These are phyloP conservation scores for Coemansia sp. DNA, from an alignment of 192 early-diverging fungal species.

Conservation along the genomic window DNA sequence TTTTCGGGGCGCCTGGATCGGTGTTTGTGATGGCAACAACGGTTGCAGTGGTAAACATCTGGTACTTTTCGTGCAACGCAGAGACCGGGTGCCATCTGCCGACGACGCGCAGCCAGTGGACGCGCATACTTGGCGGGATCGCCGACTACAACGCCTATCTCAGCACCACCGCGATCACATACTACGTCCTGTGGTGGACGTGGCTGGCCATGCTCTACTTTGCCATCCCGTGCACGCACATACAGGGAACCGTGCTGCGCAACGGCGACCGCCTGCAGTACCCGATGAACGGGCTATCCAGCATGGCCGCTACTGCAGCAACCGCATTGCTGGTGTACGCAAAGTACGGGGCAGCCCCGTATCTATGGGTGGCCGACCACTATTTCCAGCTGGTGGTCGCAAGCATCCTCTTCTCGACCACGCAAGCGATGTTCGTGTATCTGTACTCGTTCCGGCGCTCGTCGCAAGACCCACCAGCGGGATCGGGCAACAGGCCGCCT, in stretches of 20 bases:
- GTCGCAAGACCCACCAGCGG: conserved; percentile 5
- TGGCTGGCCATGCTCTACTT: conserved; percentile 70
- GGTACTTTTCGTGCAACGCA: conserved; percentile 56
- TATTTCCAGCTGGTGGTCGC: conserved; percentile 73
- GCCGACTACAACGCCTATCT: conserved; percentile 57
- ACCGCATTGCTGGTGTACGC: conserved; percentile 46
- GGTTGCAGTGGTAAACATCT: conserved; percentile 43
- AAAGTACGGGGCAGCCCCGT: conserved; percentile 60
- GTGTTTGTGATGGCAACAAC: conserved; percentile 58
- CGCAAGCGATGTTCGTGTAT: conserved; percentile 73
- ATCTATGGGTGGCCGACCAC: conserved; percentile 84
- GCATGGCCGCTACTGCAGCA: conserved; percentile 58
- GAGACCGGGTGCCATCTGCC: conserved; percentile 61
- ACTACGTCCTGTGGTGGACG: conserved; percentile 68
- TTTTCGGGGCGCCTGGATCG: conserved; percentile 70
- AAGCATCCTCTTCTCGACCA: conserved; percentile 66
- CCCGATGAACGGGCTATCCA: conserved; percentile 80
- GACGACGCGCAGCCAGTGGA: conserved; percentile 19
- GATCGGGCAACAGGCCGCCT: conserved; percentile 24
- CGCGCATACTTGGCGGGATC: conserved; percentile 37
- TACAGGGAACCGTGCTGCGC: conserved; percentile 71
- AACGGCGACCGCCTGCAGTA: conserved; percentile 77
- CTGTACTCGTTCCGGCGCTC: conserved; percentile 68
- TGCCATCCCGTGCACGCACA: conserved; percentile 66
- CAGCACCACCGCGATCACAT: conserved; percentile 24